Conservation (phyloP, 2,329 filamentous ascomycete genomes). For the Cladosporium velox region DNA sequence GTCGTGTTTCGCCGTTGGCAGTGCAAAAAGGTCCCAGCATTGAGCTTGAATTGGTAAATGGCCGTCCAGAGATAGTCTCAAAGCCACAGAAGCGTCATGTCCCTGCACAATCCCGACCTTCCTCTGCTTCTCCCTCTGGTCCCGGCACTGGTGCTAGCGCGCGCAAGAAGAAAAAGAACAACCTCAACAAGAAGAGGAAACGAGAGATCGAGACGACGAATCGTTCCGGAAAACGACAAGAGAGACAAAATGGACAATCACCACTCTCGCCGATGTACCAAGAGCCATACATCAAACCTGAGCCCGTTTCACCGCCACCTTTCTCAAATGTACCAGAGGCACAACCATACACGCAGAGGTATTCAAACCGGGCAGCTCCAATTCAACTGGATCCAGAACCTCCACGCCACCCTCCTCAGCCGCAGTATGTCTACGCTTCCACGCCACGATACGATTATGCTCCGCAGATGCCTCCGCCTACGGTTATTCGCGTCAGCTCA, state of each 20-base stretch:
- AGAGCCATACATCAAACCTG: slow-evolving; percentile 61
- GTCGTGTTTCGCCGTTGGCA: slow-evolving; percentile 64
- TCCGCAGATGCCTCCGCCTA: slow-evolving; percentile 36
- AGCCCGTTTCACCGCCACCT: slow-evolving; percentile 62
- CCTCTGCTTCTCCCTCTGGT: slow-evolving; percentile 33
- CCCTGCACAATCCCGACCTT: slow-evolving; percentile 29
- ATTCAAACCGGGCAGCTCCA: slow-evolving; percentile 13
- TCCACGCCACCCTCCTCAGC: slow-evolving; percentile 44
- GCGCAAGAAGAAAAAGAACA: slow-evolving; percentile 36
- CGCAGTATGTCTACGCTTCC: slow-evolving; percentile 43
- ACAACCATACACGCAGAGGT: slow-evolving; percentile 40
- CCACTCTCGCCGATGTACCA: slow-evolving; percentile 35
- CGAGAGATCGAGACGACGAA: slow-evolving; percentile 31
- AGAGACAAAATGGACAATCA: slow-evolving; percentile 40
- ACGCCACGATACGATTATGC: slow-evolving; percentile 16
- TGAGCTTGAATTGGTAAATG: slow-evolving; percentile 51
- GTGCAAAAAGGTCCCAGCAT: slow-evolving; percentile 50
- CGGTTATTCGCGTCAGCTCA: slow-evolving; percentile 43
- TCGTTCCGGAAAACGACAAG: slow-evolving; percentile 31
- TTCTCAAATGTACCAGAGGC: slow-evolving; percentile 46
- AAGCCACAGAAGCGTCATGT: slow-evolving; percentile 28
- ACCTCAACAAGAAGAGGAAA: slow-evolving; percentile 40
- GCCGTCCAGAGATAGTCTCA: slow-evolving; percentile 36
- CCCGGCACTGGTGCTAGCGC: slow-evolving; percentile 23
- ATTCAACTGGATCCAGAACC: slow-evolving; percentile 40